Conservation (phyloP, 495 filamentous ascomycete species). For the Penicillium nucicola region DNA sequence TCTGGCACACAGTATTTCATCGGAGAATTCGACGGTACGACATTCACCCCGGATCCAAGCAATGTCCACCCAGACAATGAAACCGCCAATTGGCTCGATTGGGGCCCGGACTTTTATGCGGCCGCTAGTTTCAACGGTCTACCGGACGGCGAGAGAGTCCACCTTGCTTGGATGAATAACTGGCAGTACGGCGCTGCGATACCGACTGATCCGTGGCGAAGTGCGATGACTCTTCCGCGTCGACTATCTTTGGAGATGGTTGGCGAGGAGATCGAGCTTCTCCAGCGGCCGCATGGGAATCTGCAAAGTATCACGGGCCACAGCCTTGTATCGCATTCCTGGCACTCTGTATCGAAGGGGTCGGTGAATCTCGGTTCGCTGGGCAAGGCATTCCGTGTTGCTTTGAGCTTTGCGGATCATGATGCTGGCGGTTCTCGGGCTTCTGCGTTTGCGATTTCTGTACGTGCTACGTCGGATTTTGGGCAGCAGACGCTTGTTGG, state of each 20-base stretch:
- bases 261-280: constrained; percentile 4
- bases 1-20: constrained; percentile 34
- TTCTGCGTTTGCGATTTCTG: constrained; percentile 23
- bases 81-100: constrained; percentile 37
- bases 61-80: constrained; percentile 7
- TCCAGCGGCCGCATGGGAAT: constrained; percentile 22
- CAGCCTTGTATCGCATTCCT: not conserved
- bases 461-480: constrained; percentile 24
- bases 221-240: constrained; percentile 47
- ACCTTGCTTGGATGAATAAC: constrained; percentile 58
- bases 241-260: constrained; percentile 28
- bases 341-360: constrained; percentile 12
- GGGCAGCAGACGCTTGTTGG: constrained; percentile 40
- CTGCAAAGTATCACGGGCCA: constrained; percentile 10
- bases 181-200: constrained; percentile 49
- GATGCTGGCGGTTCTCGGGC: not conserved
- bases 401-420: constrained; percentile 20
- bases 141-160: constrained; percentile 25
- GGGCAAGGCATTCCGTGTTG: constrained; percentile 21
- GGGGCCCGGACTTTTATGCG: constrained; percentile 54
- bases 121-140: constrained; percentile 41
- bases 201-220: constrained; percentile 48
- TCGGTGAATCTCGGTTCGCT: constrained; percentile 7
- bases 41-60: constrained; percentile 22
- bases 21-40: constrained; percentile 34